Conservation (phyloP, 768 basidiomycete species). For the Boletales sp. region DNA sequence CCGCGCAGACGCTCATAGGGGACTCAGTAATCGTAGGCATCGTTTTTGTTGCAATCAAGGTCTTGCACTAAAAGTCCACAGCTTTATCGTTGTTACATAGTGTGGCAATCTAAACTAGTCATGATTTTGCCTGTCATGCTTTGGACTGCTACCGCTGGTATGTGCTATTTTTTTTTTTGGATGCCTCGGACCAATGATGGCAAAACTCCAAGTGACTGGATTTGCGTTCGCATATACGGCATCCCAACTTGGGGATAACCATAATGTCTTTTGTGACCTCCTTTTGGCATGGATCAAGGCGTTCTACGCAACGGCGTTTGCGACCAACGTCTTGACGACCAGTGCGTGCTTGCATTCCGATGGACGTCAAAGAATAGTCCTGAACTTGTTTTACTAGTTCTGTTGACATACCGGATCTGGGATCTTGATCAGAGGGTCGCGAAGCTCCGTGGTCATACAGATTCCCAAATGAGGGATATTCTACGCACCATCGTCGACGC, state of each 20-base stretch:
- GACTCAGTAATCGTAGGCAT: constrained; percentile 8
- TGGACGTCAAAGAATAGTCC: too few species aligned
- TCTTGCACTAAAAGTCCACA: neutral
- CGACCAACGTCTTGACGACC: constrained; percentile 8
- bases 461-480: neutral
- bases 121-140: constrained; percentile 7
- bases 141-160: constrained; percentile 3
- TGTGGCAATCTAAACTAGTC: constrained; percentile 5
- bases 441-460: neutral
- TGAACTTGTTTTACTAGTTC: neutral
- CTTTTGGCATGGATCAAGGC: constrained; percentile 5
- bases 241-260: neutral
- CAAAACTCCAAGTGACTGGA: constrained; percentile 6
- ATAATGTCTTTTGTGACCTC: neutral
- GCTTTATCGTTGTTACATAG: constrained; percentile 12
- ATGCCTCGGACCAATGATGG: neutral
- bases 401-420: constrained; percentile 7
- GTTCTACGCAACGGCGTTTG: constrained; percentile 4
- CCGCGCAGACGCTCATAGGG: constrained; percentile 6
- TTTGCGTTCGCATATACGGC: neutral
- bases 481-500: constrained; percentile 3
- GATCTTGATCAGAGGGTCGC: neutral
- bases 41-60: neutral
- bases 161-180: neutral
- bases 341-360: neutral